Conservation (phyloP, 371 early-diverging fungal genomes). For the Apophysomyces sp. region DNA sequence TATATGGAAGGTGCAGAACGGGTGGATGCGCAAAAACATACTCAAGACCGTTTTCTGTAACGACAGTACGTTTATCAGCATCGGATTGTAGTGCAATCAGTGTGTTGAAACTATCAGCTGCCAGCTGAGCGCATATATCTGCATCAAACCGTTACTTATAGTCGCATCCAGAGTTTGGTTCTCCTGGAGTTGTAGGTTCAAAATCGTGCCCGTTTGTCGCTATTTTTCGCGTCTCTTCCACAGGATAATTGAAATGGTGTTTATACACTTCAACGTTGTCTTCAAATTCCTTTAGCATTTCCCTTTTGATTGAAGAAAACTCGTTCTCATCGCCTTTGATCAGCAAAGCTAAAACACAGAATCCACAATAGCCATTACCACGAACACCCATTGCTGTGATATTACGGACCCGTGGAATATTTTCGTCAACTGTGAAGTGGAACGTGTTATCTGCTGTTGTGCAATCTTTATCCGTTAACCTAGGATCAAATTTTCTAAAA, state of each 20-base stretch:
- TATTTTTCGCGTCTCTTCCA: neutral
- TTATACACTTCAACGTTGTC: neutral
- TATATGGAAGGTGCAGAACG: neutral
- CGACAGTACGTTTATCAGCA: neutral
- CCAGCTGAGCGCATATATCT: neutral
- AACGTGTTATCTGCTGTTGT: too few species aligned
- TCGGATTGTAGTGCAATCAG: neutral
- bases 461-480: too few species aligned
- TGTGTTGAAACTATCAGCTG: neutral
- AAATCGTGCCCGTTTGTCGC: neutral
- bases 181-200: neutral
- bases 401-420: neutral
- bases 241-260: neutral
- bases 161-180: neutral
- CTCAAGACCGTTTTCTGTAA: neutral
- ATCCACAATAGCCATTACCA: neutral
- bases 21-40: neutral
- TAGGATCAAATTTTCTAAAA: too few species aligned
- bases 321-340: neutral
- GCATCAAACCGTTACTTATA: neutral
- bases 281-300: neutral
- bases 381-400: neutral
- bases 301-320: neutral
- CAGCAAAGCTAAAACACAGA: neutral
- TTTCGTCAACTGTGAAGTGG: neutral